These are phyloP conservation scores for Xylaria longipes DNA, from an alignment of 495 filamentous ascomycete species.

Conservation along the genomic window DNA sequence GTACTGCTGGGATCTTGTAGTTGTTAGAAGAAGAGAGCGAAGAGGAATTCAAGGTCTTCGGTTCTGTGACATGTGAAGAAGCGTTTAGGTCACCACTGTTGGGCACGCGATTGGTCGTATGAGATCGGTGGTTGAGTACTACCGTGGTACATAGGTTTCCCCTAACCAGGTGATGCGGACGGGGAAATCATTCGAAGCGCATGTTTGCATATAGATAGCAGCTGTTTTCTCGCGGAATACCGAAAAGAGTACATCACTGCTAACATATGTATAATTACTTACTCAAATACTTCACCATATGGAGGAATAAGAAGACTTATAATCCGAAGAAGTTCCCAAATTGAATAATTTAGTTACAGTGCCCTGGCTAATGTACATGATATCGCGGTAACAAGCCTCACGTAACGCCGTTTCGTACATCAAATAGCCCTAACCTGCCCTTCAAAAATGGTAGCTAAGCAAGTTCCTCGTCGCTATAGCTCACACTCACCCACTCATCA, in stretches of 20 bases:
- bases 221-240: neutral
- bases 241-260: neutral
- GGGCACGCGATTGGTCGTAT: neutral
- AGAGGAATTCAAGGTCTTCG: neutral
- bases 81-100: neutral
- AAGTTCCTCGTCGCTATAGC: neutral
- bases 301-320: too few relatives aligned
- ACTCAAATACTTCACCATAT: too few relatives aligned
- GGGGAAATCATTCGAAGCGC: neutral
- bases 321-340: neutral
- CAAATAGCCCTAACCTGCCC: neutral
- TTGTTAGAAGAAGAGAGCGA: neutral
- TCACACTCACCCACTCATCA: neutral
- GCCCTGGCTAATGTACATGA: conserved; percentile 16
- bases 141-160: neutral
- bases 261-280: too few relatives aligned
- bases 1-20: neutral
- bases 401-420: conserved; percentile 17
- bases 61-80: neutral
- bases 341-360: neutral
- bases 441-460: neutral
- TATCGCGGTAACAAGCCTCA: conserved; percentile 10
- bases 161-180: neutral
- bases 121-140: neutral
- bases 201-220: neutral